Percentiles rank a stretch among this genome's conserved stretches.
These are phyloP conservation scores for Cymodocea nodosa DNA, from an alignment of 116 monocot genomes.

Conservation along the genomic window DNA sequence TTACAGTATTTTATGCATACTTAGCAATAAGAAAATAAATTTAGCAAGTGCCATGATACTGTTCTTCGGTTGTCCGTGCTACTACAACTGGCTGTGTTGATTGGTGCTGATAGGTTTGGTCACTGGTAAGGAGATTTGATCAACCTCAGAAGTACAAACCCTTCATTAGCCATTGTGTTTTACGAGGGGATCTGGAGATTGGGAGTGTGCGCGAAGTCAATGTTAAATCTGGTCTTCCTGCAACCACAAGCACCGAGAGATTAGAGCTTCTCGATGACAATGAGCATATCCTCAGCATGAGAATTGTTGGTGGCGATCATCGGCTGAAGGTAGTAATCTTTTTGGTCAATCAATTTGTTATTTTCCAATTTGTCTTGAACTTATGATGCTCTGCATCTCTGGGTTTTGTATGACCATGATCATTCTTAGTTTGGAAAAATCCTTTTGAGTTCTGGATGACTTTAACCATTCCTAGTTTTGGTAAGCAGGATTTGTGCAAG, in stretches of 20 bases:
- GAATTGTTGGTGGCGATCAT: conserved; percentile 57
- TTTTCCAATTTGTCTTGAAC: background rate
- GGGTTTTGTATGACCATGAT: too few relatives aligned
- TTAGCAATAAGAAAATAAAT: too few relatives aligned
- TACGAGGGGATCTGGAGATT: conserved; percentile 32
- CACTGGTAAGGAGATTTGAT: conserved; percentile 55
- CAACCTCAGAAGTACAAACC: conserved; percentile 72
- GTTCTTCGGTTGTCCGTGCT: background rate
- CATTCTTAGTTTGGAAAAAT: too few relatives aligned
- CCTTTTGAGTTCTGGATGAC: too few relatives aligned
- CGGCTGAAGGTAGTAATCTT: conserved; percentile 29
- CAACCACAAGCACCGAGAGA: conserved; percentile 57
- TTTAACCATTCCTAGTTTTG: too few relatives aligned
- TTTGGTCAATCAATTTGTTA: background rate
- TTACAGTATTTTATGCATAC: too few relatives aligned
- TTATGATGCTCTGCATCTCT: too few relatives aligned
- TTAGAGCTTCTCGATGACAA: conserved; percentile 50
- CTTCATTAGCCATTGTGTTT: conserved; percentile 49
- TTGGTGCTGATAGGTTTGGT: conserved; percentile 34
- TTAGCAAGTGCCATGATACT: background rate
- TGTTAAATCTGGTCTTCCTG: conserved; percentile 56
- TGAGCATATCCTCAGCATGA: conserved; percentile 41
- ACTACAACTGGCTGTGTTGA: background rate
- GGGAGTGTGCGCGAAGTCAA: conserved; percentile 48
- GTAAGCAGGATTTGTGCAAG: too few relatives aligned